Conservation (phyloP, 108 stramenopile genomes). For the Asterionellopsis glacialis region DNA sequence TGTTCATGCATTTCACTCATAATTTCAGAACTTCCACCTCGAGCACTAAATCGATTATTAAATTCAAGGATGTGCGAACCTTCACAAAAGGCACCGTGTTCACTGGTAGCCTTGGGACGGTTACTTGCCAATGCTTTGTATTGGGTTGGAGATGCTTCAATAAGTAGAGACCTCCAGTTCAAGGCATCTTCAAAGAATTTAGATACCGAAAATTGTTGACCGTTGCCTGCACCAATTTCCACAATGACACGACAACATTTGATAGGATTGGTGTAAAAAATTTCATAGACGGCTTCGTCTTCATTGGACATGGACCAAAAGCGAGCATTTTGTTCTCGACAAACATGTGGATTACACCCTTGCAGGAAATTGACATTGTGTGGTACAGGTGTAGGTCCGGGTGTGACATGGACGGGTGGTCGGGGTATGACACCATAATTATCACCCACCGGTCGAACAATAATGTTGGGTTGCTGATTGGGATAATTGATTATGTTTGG, state of each 20-base stretch:
- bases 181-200: slow-evolving; percentile 43
- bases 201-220: slow-evolving; percentile 14
- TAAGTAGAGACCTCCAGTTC: slow-evolving; percentile 38
- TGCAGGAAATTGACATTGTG: background rate
- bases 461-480: background rate
- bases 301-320: slow-evolving; percentile 15
- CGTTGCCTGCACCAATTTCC: slow-evolving; percentile 46
- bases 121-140: slow-evolving; percentile 23
- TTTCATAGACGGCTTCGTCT: slow-evolving; percentile 49
- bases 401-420: background rate
- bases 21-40: slow-evolving; percentile 10
- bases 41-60: slow-evolving; percentile 24
- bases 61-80: slow-evolving; percentile 18
- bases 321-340: background rate
- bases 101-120: slow-evolving; percentile 19
- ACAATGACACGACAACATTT: slow-evolving; percentile 46
- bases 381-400: background rate
- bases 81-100: slow-evolving; percentile 39
- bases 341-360: background rate
- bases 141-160: slow-evolving; percentile 34
- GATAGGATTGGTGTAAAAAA: slow-evolving; percentile 43
- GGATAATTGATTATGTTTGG: background rate
- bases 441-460: background rate
- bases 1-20: slow-evolving; percentile 17
- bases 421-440: background rate